phyloP scores from a whole-genome alignment of 495 filamentous ascomycete species.

The Annulohypoxylon stygium region DNA sequence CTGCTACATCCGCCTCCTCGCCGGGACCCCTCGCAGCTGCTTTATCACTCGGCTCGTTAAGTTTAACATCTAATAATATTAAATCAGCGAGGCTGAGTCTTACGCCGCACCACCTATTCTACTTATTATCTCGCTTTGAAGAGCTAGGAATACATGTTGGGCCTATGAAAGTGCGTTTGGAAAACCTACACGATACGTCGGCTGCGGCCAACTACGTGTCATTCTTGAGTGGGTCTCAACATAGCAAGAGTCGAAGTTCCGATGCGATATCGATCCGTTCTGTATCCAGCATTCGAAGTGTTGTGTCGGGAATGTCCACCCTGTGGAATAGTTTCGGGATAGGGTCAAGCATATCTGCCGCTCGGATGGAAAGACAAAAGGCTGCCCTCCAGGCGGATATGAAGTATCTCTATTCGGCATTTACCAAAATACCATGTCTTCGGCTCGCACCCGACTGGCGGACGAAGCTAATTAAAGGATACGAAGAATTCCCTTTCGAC shows the following conservation, averaged over 20 bases:
- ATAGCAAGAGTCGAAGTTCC: conserved; percentile 78
- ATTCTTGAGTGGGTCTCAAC: conserved; percentile 84
- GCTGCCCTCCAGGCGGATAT: conserved; percentile 85
- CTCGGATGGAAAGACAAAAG: conserved; percentile 88
- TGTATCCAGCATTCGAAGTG: conserved; percentile 95
- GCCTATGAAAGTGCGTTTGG: conserved; percentile 94
- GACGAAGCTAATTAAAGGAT: conserved; percentile 87
- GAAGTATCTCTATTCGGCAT: conserved; percentile 96
- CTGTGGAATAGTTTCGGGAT: conserved; percentile 91
- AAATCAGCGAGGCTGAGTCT: conserved; percentile 93
- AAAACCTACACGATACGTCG: conserved; percentile 90
- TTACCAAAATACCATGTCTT: conserved; percentile 96
- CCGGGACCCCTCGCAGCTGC: conserved; percentile 83
- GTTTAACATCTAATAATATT: conserved; percentile 83
- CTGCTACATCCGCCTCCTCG: conserved; percentile 71
- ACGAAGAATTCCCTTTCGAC: conserved; percentile 98
- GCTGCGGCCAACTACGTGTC: conserved; percentile 95
- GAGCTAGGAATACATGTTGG: conserved; percentile 90
- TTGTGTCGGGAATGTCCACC: conserved; percentile 94
- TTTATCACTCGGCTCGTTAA: conserved; percentile 85
- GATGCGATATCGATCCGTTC: conserved; percentile 94
- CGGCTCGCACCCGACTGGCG: conserved; percentile 90
- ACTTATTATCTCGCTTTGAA: conserved; percentile 93
- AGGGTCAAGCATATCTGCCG: conserved; percentile 76
- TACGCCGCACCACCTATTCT: conserved; percentile 98